Base-by-base conservation (phyloP, 148 eudicot species). In the Camellia granthamiana region DNA sequence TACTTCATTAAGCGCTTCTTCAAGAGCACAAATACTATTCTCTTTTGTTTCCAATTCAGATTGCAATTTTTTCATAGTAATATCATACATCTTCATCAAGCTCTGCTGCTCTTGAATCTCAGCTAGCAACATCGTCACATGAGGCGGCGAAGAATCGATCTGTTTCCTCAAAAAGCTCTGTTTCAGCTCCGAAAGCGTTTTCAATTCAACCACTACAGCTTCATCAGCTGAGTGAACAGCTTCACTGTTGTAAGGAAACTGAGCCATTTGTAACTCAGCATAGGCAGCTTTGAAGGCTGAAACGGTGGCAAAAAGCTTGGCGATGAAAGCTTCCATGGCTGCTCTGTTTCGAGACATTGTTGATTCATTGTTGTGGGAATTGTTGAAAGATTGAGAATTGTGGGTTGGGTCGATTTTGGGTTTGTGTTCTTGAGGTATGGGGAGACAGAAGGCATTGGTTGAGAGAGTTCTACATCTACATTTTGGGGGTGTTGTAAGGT, bases 71-170 rank as follows among this genome's bases (percentile, higher is more conserved):
- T 90, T 95, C 88, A 90, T 93, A 1, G 96, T 87, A 60, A 95
- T 90, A 84, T 93, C 94, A 19, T 95, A 95, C 41, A 93, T 92
- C 86, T 90, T 95, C 73, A 90, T 93, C 3, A 88, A 77, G 43
- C 94, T 87, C 81, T 95, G 97, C 11, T 93, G 98, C 77, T 95
- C 98, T 75, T 95, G 94, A 79, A 95, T 92, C 86, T 95, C 97
- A 0, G 98, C 91, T 1, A 93, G 88, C 70, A 92, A 69, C 3
- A 89, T 79, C 0, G 97, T 87, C 59, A 93, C 94, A 66, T 92
- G 96, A 1, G 97, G 91, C 7, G 97, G 94, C 0, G 97, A 93
- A 11, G 89, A 89, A 80, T 93, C 91, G 12, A 92, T 77, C 30
- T 78, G 81, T 74, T 87, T 88, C 73, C 81, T 88, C 47, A 86